Evolutionary conservation across 164 flowering plant genomes (phyloP).

Genomic region (Macadamia tetraphylla): DNA sequence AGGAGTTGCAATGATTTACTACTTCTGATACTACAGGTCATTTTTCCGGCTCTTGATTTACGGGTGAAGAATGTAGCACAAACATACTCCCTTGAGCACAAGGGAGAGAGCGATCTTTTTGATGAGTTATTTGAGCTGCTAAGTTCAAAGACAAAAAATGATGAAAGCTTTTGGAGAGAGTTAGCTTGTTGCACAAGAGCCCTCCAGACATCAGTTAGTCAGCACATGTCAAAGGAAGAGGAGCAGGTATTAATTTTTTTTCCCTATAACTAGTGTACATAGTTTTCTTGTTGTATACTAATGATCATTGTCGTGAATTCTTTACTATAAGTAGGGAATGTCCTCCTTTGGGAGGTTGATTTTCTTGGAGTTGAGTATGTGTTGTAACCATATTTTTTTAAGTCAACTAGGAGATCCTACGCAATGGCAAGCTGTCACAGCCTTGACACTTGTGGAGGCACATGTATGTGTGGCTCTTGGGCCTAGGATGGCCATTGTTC

Average conservation of each 20-base stretch:
- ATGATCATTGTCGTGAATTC: neutral
- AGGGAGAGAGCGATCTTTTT: slow-evolving; percentile 79
- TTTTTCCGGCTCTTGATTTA: slow-evolving; percentile 91
- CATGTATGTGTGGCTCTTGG: too few relatives aligned
- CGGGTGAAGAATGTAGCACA: slow-evolving; percentile 94
- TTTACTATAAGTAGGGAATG: neutral
- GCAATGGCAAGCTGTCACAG: too few relatives aligned
- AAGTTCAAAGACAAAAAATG: slow-evolving; percentile 43
- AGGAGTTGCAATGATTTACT: too few relatives aligned
- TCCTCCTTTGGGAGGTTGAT: too few relatives aligned
- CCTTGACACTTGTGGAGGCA: too few relatives aligned
- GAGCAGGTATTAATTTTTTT: slow-evolving; percentile 57
- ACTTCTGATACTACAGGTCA: slow-evolving; percentile 47
- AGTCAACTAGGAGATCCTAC: too few relatives aligned
- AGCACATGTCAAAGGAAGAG: slow-evolving; percentile 97
- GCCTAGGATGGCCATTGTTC: too few relatives aligned
- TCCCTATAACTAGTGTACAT: neutral
- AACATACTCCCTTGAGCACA: slow-evolving; percentile 86
- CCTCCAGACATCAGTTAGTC: slow-evolving; percentile 76
- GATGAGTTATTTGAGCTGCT: slow-evolving; percentile 72
- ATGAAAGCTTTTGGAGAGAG: slow-evolving; percentile 67
- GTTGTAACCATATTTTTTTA: too few relatives aligned
- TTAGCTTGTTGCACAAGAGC: slow-evolving; percentile 86
- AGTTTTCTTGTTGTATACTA: neutral
- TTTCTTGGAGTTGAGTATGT: too few relatives aligned